Percentiles rank a stretch among this genome's conserved stretches.
phyloP scores from a whole-genome alignment of 441 rosid genomes.

The Mallotus japonicus region DNA sequence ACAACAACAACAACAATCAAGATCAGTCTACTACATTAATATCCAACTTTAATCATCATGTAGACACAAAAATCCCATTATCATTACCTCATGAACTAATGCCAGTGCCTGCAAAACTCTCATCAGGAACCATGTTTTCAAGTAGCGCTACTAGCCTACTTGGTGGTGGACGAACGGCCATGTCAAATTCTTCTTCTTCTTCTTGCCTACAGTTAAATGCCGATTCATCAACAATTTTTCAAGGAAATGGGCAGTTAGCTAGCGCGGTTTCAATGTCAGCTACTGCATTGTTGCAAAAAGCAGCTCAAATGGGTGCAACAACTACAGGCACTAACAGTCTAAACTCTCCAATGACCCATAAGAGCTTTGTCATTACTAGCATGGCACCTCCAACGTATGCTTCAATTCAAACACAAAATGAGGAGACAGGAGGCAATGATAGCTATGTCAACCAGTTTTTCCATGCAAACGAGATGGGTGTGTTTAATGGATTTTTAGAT shows the following conservation, averaged over 20 bases:
- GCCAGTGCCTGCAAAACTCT: slow-evolving; percentile 18
- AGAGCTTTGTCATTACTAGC: slow-evolving; percentile 24
- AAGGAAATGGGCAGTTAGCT: slow-evolving; percentile 6
- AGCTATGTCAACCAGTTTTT: slow-evolving; percentile 30
- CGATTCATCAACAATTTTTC: slow-evolving; percentile 25
- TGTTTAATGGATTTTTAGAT: slow-evolving; percentile 32
- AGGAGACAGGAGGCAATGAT: slow-evolving; percentile 11
- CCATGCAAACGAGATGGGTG: slow-evolving; percentile 26
- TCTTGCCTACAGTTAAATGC: slow-evolving; percentile 29
- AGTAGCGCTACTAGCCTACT: slow-evolving; percentile 19
- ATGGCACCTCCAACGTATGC: slow-evolving; percentile 38
- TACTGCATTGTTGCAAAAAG: slow-evolving; percentile 56
- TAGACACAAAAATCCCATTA: slow-evolving; percentile 20
- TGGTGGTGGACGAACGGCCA: slow-evolving; percentile 16
- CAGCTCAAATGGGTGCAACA: slow-evolving; percentile 58
- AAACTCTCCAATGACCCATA: slow-evolving; percentile 24
- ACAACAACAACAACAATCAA: slow-evolving; percentile 12
- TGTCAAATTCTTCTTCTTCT: slow-evolving; percentile 8
- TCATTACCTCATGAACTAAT: slow-evolving; percentile 21
- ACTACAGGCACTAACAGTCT: slow-evolving; percentile 26
- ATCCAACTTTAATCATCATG: slow-evolving; percentile 17
- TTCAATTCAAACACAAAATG: slow-evolving; percentile 13
- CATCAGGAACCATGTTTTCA: slow-evolving; percentile 25
- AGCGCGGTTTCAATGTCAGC: slow-evolving; percentile 44
- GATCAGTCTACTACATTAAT: slow-evolving; percentile 7